phyloP scores from a whole-genome alignment of 1,284 basidiomycete species.

The Sporisorium exsertum region DNA sequence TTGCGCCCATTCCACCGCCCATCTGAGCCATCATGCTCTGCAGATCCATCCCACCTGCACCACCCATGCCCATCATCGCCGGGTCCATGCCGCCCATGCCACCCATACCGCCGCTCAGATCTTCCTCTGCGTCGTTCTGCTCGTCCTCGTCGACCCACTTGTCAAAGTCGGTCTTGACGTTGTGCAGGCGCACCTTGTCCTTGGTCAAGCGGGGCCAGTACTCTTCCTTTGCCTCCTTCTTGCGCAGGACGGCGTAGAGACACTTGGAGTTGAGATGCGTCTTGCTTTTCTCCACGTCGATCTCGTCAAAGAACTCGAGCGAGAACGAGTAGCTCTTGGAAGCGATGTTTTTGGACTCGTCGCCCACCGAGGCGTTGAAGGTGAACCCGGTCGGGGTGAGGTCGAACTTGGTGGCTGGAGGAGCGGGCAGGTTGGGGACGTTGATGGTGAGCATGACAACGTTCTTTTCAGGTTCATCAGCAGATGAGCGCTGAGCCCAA shows the following conservation, averaged over 20 bases:
- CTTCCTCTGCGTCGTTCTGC: conserved; percentile 61
- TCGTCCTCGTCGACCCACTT: conserved; percentile 71
- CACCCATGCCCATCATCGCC: conserved; percentile 26
- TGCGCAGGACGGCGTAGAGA: conserved; percentile 65
- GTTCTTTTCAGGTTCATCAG: conserved; percentile 65
- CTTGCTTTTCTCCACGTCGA: conserved; percentile 64
- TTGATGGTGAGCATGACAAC: conserved; percentile 69
- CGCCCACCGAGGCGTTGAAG: conserved; percentile 58
- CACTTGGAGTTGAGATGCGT: conserved; percentile 64
- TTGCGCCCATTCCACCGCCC: conserved; percentile 30
- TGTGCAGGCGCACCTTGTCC: conserved; percentile 69
- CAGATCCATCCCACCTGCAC: conserved; percentile 36
- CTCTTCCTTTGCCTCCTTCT: conserved; percentile 64
- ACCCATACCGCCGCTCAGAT: conserved; percentile 69
- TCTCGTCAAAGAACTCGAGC: conserved; percentile 67
- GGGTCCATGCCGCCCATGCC: conserved; percentile 62
- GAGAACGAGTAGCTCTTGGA: conserved; percentile 64
- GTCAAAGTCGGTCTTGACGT: conserved; percentile 70
- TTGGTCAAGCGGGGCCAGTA: conserved; percentile 70
- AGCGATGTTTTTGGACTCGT: conserved; percentile 60
- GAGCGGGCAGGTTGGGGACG: conserved; percentile 65
- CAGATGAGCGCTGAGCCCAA: conserved; percentile 67
- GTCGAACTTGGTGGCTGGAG: conserved; percentile 64
- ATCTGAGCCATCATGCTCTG: conserved; percentile 41
- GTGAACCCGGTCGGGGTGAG: conserved; percentile 57